These are phyloP conservation scores for Neurospora sublineolata DNA, from an alignment of 495 filamentous ascomycete genomes.

Conservation along the genomic window DNA sequence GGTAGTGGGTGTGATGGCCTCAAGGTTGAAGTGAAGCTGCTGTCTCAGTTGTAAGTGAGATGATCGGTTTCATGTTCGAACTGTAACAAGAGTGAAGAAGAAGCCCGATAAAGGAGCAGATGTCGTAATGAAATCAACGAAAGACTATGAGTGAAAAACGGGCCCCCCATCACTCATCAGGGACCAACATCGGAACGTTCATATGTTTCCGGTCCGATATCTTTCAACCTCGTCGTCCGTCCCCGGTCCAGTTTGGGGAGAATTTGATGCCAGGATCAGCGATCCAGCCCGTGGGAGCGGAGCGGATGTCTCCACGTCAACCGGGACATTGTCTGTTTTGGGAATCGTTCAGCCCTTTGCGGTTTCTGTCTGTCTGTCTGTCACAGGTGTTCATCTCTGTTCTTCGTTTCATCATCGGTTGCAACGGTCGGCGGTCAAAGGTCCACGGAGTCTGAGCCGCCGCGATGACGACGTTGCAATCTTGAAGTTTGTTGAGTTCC, in stretches of 20 bases:
- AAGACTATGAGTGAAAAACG: not conserved
- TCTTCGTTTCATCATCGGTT: not conserved
- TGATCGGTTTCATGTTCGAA: too few relatives aligned
- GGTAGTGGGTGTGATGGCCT: too few relatives aligned
- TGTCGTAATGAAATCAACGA: not conserved
- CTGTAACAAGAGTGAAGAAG: not conserved
- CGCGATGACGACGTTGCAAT: not conserved
- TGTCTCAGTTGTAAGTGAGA: not conserved
- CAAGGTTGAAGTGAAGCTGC: too few relatives aligned
- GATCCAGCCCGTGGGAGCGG: constrained; percentile 5
- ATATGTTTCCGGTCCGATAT: too few relatives aligned
- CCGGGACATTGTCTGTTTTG: not conserved
- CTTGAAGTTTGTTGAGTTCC: not conserved
- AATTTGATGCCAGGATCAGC: constrained; percentile 3
- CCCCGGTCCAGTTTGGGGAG: not conserved
- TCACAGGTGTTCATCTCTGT: not conserved
- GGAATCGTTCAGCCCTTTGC: not conserved
- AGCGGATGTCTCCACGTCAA: not conserved
- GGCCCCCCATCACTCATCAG: not conserved
- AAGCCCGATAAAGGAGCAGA: not conserved
- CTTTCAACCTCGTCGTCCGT: too few relatives aligned
- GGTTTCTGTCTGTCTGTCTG: not conserved
- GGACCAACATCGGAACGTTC: not conserved
- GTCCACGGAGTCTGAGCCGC: not conserved
- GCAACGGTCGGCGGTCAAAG: not conserved